These are phyloP conservation scores for Rhododendron simsii DNA, from an alignment of 148 eudicot genomes.

Conservation along the genomic window DNA sequence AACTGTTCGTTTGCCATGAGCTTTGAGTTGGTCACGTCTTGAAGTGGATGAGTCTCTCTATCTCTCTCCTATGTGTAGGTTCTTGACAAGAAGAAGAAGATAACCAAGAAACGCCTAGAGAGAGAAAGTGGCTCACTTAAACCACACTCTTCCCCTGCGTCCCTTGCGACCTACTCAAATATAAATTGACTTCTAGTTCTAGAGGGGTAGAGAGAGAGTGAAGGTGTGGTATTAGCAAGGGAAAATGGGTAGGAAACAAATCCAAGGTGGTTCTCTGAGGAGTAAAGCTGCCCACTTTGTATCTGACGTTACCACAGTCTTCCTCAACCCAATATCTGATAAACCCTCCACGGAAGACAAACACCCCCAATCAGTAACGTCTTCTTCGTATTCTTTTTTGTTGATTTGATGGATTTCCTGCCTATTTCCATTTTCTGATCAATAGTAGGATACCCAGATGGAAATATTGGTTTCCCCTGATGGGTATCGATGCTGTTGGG, in stretches of 20 bases:
- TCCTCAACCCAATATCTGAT: conserved; percentile 68
- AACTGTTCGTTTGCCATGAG: not conserved
- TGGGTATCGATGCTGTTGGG: not conserved
- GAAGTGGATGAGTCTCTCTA: not conserved
- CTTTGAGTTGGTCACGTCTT: not conserved
- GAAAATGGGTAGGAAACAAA: conserved; percentile 40
- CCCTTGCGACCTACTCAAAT: not conserved
- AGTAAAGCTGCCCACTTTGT: conserved; percentile 75
- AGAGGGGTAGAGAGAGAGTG: not conserved
- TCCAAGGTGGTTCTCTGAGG: conserved; percentile 37
- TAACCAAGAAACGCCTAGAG: not conserved
- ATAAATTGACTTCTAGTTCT: not conserved
- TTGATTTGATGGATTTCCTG: not conserved
- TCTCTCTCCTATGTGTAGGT: not conserved
- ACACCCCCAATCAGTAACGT: conserved; percentile 19
- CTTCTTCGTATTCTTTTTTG: not conserved
- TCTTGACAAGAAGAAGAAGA: not conserved
- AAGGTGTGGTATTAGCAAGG: not conserved
- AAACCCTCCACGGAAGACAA: conserved; percentile 41
- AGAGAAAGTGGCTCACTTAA: not conserved
- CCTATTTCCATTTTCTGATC: not conserved
- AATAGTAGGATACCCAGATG: not conserved
- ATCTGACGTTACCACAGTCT: conserved; percentile 72
- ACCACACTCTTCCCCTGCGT: not conserved
- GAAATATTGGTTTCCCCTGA: not conserved